Conservation (phyloP, 352 stramenopile genomes). For the Phytophthora fragariaefolia region DNA sequence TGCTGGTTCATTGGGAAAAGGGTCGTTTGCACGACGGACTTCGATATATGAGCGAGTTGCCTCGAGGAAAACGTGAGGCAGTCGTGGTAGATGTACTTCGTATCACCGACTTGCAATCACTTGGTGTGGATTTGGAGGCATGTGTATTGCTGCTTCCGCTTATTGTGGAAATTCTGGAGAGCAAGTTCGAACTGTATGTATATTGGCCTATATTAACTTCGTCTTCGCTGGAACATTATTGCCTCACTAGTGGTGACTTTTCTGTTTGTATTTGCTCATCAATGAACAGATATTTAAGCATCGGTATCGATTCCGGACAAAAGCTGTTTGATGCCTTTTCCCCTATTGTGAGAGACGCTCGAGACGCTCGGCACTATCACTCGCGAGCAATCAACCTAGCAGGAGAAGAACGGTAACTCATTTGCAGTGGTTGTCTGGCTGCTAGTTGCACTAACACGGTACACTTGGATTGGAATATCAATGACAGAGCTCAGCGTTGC, state of each 20-base stretch:
- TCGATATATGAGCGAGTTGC: constrained; percentile 69
- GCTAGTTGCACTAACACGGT: constrained; percentile 2
- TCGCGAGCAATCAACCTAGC: constrained; percentile 74
- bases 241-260: neutral
- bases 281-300: constrained; percentile 57
- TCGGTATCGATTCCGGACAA: constrained; percentile 63
- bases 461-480: too few relatives aligned
- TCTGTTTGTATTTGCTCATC: neutral
- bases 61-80: constrained; percentile 73
- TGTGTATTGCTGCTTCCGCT: constrained; percentile 82
- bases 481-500: constrained; percentile 58
- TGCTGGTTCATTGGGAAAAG: constrained; percentile 76
- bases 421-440: neutral
- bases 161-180: constrained; percentile 67
- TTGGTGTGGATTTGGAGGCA: constrained; percentile 77
- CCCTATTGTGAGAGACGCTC: constrained; percentile 70
- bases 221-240: neutral
- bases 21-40: constrained; percentile 73
- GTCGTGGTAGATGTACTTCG: constrained; percentile 76
- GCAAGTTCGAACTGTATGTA: constrained; percentile 72
- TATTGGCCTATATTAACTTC: neutral
- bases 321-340: constrained; percentile 80
- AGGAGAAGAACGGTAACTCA: constrained; percentile 67
- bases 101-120: constrained; percentile 61
- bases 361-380: constrained; percentile 54